Conservation (phyloP, 495 filamentous ascomycete species). For the Penicillium nucicola region DNA sequence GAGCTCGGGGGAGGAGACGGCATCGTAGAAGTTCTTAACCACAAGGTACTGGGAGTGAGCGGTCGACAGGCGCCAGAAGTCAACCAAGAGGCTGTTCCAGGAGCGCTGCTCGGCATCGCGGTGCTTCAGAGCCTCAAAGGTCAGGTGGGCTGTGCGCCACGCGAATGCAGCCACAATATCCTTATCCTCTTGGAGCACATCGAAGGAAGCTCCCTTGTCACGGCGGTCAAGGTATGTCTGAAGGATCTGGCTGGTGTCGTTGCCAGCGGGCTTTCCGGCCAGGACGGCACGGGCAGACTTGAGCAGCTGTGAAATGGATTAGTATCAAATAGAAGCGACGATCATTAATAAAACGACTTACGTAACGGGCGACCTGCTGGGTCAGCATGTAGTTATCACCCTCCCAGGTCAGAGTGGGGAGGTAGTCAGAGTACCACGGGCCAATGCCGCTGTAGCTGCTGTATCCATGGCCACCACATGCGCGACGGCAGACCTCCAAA, state of each 20-base stretch:
- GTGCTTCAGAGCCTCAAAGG: slow-evolving; percentile 69
- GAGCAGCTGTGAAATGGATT: slow-evolving; percentile 41
- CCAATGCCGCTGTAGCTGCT: slow-evolving; percentile 67
- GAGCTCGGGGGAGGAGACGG: slow-evolving; percentile 50
- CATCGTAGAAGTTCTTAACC: slow-evolving; percentile 69
- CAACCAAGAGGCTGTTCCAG: slow-evolving; percentile 69
- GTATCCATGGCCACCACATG: slow-evolving; percentile 75
- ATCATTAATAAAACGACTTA: slow-evolving; percentile 19
- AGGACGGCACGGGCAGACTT: slow-evolving; percentile 64
- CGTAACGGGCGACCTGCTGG: slow-evolving; percentile 73
- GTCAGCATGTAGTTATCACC: slow-evolving; percentile 79
- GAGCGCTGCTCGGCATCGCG: slow-evolving; percentile 65
- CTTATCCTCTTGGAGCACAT: slow-evolving; percentile 57
- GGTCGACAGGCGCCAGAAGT: slow-evolving; percentile 68
- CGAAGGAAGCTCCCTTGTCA: slow-evolving; percentile 65
- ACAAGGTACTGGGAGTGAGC: slow-evolving; percentile 68
- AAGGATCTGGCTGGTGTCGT: slow-evolving; percentile 59
- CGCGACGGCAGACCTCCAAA: slow-evolving; percentile 66
- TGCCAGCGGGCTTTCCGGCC: slow-evolving; percentile 49
- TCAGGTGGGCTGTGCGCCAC: slow-evolving; percentile 67
- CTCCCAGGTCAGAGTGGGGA: slow-evolving; percentile 62
- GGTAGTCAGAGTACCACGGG: slow-evolving; percentile 63
- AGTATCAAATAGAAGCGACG: not conserved
- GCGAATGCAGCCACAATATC: slow-evolving; percentile 67
- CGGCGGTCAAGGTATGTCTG: slow-evolving; percentile 54